These are phyloP conservation scores for Colletotrichum orchidophilum DNA, from an alignment of 2,329 filamentous ascomycete species.

Conservation along the genomic window DNA sequence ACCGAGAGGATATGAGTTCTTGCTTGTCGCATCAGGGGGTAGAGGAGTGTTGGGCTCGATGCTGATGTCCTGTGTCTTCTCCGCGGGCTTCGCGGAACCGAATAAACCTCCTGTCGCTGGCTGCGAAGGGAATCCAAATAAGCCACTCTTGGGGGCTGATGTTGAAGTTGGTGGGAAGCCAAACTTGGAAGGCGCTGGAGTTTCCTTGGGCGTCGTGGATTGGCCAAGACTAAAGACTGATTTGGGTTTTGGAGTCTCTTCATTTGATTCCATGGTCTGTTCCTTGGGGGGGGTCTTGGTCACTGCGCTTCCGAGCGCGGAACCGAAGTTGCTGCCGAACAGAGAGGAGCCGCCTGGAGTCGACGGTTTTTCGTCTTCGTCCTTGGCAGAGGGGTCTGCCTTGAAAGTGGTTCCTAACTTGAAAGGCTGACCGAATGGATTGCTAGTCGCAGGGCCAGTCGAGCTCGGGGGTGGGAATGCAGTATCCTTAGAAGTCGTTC, in stretches of 20 bases:
- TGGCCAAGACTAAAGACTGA: conserved; percentile 32
- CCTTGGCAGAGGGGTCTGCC: conserved; percentile 67
- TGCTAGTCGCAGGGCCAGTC: conserved; percentile 39
- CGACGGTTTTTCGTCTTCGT: conserved; percentile 63
- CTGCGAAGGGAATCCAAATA: conserved; percentile 49
- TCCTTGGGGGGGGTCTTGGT: conserved; percentile 56
- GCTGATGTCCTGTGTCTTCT: conserved; percentile 34
- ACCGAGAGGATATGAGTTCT: conserved; percentile 57
- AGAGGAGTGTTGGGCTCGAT: conserved; percentile 50
- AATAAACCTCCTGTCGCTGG: conserved; percentile 41
- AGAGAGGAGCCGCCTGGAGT: conserved; percentile 57
- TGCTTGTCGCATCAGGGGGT: conserved; percentile 66
- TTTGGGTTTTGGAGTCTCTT: conserved; percentile 47
- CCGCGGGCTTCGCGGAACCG: conserved; percentile 28
- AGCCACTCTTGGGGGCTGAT: conserved; percentile 36
- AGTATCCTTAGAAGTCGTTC: conserved; percentile 48
- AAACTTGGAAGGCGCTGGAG: conserved; percentile 60
- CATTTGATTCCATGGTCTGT: conserved; percentile 60
- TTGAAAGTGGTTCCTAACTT: conserved; percentile 76
- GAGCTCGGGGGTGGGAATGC: conserved; percentile 48
- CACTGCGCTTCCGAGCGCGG: conserved; percentile 61
- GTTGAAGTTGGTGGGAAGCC: conserved; percentile 42
- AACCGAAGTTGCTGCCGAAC: conserved; percentile 70
- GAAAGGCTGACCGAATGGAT: conserved; percentile 58
- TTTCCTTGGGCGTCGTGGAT: conserved; percentile 61